A percentile compares a stretch with the other conserved stretches of the same genome.
phyloP scores from a whole-genome alignment of 2,329 filamentous ascomycete species.

The Fusarium sp. region DNA sequence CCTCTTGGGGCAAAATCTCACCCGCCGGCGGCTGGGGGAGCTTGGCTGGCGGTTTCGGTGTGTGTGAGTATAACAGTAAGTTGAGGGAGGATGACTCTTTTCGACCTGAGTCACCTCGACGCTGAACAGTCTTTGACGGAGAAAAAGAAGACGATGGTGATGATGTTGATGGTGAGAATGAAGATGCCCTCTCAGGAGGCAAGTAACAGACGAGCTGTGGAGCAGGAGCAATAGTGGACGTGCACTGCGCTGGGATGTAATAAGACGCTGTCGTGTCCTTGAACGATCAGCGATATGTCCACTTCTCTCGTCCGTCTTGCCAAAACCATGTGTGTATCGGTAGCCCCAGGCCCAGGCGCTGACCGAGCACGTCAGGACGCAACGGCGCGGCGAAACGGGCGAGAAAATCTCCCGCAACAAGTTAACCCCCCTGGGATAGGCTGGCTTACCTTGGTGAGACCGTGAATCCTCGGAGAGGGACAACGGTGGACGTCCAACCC shows the following conservation, averaged over 20 bases:
- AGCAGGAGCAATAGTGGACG: conserved; percentile 13
- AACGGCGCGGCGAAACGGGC: conserved; percentile 22
- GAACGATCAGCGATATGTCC: conserved; percentile 35
- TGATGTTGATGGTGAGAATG: neutral
- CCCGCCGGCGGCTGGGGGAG: conserved; percentile 32
- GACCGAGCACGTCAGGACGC: conserved; percentile 19
- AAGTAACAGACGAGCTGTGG: too few relatives aligned
- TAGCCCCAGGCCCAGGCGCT: too few relatives aligned
- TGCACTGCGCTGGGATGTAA: conserved; percentile 28
- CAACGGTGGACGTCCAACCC: conserved; percentile 10
- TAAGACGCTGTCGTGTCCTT: conserved; percentile 25
- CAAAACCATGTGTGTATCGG: conserved; percentile 19
- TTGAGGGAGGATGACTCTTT: conserved; percentile 26
- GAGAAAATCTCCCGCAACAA: neutral
- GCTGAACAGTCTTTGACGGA: too few relatives aligned
- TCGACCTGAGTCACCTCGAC: conserved; percentile 34
- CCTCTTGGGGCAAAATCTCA: conserved; percentile 41
- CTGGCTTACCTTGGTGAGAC: conserved; percentile 7
- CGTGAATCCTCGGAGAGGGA: conserved; percentile 24
- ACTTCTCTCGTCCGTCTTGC: conserved; percentile 32
- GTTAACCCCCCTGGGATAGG: neutral
- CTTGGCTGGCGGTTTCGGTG: conserved; percentile 29
- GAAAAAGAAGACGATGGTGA: neutral
- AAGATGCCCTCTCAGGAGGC: neutral
- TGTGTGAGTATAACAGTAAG: conserved; percentile 25